Percentiles rank a stretch among this genome's conserved stretches.
These are phyloP conservation scores for Cryptococcus neoformans DNA, from an alignment of 1,284 basidiomycete genomes.

Conservation along the genomic window DNA sequence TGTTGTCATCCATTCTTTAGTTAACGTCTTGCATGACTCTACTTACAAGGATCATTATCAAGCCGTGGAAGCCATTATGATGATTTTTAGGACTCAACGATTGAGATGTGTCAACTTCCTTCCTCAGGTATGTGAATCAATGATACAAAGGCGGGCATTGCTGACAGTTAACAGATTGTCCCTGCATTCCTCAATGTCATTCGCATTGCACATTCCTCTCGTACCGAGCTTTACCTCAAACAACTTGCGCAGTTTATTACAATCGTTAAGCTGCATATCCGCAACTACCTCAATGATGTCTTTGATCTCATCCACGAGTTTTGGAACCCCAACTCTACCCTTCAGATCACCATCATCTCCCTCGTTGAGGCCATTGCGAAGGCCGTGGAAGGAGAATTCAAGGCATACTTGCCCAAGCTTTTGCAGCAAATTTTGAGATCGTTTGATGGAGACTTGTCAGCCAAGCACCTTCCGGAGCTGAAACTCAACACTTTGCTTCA, in stretches of 20 bases:
- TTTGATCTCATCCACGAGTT: conserved; percentile 80
- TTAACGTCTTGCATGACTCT: conserved; percentile 85
- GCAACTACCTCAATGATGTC: conserved; percentile 82
- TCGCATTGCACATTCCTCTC: conserved; percentile 67
- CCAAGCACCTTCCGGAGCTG: conserved; percentile 59
- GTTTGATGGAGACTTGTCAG: conserved; percentile 74
- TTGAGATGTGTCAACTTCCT: conserved; percentile 95
- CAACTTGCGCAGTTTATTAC: conserved; percentile 94
- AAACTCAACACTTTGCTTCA: conserved; percentile 88
- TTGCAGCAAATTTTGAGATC: conserved; percentile 84
- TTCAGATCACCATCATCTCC: conserved; percentile 90
- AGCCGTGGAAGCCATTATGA: conserved; percentile 98
- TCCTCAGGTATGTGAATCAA: conserved; percentile 65
- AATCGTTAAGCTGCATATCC: conserved; percentile 97
- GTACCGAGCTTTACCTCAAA: conserved; percentile 94
- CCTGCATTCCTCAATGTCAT: conserved; percentile 93
- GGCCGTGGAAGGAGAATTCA: conserved; percentile 96
- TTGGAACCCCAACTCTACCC: conserved; percentile 74
- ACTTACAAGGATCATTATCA: conserved; percentile 81
- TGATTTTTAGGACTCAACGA: conserved; percentile 98
- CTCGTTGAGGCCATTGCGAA: conserved; percentile 93
- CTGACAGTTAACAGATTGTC: conserved; percentile 65
- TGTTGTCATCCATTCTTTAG: conserved; percentile 85
- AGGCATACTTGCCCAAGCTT: conserved; percentile 91
- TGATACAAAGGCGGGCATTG: neutral